Base-by-base conservation (phyloP, 192 early-diverging fungal species). In the Coemansia sp. region DNA sequence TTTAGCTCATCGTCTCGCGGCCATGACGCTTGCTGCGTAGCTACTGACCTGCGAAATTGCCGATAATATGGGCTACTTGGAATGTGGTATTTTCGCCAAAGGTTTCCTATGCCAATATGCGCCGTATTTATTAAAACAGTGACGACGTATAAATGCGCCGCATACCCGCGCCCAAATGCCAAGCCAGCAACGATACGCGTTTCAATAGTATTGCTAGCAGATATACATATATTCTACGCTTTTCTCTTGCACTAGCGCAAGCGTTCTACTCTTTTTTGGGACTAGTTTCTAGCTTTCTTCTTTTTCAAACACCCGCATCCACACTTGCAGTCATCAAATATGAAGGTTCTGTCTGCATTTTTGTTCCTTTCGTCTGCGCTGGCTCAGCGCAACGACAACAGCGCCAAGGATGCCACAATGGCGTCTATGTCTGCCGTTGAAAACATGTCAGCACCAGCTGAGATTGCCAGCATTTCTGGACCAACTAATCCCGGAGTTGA, bases 341-440 rank as follows among this genome's bases (percentile, higher is more conserved):
- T 76, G 73, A 76, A 70, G 45, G 59, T 76, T 8, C 49, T 76
- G 30, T 58, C 73, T 5, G 33, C 54, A 18, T 76, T 70, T 44
- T 32, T 76, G 50, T 44, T 76, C 18, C 67, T 76, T 21, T 65
- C 67, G 5, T 58, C 67, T 6, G 73, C 73, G 29, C 33, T 70
- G 28, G 67, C 67, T 18, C 67, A 62, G 33, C 54, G 58, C 35
- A 63, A 69, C 24, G 52, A 22, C 22, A 32, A 32, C 14, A 40
- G 5, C 16, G 35, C 31, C n/a, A 47, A 57, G 32, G 35, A 4
- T n/a, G 31, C 44, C 12, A 27, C 38, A 19, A 28, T 11, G 14
- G 58, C 25, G 18, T 28, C 58, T 5, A 21, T 18, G 9, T 44
- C 12, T 33, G 44, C 43, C 30, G 10, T 25, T 14, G 56, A 27